These are phyloP conservation scores for Arthrobotrys iridis DNA, from an alignment of 2,329 filamentous ascomycete genomes.

Conservation along the genomic window DNA sequence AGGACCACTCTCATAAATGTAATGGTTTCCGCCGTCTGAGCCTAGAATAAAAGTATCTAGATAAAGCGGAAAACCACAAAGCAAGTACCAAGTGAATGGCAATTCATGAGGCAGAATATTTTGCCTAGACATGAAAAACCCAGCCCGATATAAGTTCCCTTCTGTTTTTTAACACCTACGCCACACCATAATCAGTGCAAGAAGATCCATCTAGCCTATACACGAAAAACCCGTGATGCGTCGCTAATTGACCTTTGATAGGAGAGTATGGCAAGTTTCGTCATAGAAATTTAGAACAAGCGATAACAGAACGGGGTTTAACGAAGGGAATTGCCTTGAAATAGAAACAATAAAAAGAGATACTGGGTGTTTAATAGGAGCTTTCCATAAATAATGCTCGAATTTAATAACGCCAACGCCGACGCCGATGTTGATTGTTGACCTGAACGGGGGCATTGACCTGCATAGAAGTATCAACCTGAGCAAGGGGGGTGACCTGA, in stretches of 20 bases:
- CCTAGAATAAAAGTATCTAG: neutral
- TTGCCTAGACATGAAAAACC: neutral
- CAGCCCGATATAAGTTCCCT: neutral
- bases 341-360: neutral
- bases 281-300: neutral
- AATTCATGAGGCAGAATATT: neutral
- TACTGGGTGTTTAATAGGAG: neutral
- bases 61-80: neutral
- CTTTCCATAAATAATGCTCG: conserved; percentile 52
- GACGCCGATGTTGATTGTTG: neutral
- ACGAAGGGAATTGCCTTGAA: neutral
- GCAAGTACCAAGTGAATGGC: neutral
- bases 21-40: neutral
- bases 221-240: conserved; percentile 5
- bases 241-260: neutral
- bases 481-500: too few species aligned
- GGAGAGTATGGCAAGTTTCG: neutral
- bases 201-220: neutral
- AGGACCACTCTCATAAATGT: conserved; percentile 3
- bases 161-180: neutral
- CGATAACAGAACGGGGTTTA: neutral
- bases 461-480: too few species aligned
- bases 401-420: neutral
- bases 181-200: conserved; percentile 7
- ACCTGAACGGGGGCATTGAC: neutral